These are phyloP conservation scores for Laetiporus sulphureus DNA, from an alignment of 1,284 basidiomycete species.

Conservation along the genomic window DNA sequence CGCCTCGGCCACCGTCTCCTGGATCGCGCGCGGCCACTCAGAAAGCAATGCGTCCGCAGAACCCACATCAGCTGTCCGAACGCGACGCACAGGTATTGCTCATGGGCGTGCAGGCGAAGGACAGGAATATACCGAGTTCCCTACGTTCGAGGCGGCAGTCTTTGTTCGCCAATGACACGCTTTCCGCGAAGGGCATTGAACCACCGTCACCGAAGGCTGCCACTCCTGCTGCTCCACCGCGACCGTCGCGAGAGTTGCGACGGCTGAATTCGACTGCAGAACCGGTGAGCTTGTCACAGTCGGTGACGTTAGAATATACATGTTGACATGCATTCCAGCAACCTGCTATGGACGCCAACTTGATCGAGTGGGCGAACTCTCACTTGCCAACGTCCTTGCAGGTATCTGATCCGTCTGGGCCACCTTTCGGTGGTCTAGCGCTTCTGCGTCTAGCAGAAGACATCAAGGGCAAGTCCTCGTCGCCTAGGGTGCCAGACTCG, in stretches of 20 bases:
- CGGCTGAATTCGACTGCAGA: slow-evolving; percentile 32
- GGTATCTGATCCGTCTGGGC: slow-evolving; percentile 45
- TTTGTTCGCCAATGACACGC: slow-evolving; percentile 44
- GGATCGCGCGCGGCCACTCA: slow-evolving; percentile 85
- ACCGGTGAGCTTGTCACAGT: slow-evolving; percentile 28
- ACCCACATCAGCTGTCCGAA: slow-evolving; percentile 85
- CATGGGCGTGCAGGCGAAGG: slow-evolving; percentile 53
- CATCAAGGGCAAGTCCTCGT: slow-evolving; percentile 60
- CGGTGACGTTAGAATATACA: slow-evolving; percentile 3
- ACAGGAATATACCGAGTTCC: slow-evolving; percentile 28
- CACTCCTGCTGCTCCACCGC: slow-evolving; percentile 37
- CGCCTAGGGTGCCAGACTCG: slow-evolving; percentile 69
- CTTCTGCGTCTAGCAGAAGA: slow-evolving; percentile 73
- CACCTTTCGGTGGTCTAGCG: slow-evolving; percentile 61
- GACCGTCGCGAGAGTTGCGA: slow-evolving; percentile 58
- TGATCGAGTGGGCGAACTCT: slow-evolving; percentile 84
- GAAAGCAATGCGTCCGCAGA: slow-evolving; percentile 79
- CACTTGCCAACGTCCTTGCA: slow-evolving; percentile 67
- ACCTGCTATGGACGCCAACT: slow-evolving; percentile 35
- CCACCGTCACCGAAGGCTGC: slow-evolving; percentile 8
- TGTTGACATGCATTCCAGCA: slow-evolving; percentile 17
- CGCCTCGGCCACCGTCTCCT: slow-evolving; percentile 92
- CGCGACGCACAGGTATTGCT: slow-evolving; percentile 80
- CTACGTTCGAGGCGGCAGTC: slow-evolving; percentile 45
- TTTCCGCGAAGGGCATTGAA: slow-evolving; percentile 19